Conservation (phyloP, 768 basidiomycete species). For the Cystobasidium ongulense region DNA sequence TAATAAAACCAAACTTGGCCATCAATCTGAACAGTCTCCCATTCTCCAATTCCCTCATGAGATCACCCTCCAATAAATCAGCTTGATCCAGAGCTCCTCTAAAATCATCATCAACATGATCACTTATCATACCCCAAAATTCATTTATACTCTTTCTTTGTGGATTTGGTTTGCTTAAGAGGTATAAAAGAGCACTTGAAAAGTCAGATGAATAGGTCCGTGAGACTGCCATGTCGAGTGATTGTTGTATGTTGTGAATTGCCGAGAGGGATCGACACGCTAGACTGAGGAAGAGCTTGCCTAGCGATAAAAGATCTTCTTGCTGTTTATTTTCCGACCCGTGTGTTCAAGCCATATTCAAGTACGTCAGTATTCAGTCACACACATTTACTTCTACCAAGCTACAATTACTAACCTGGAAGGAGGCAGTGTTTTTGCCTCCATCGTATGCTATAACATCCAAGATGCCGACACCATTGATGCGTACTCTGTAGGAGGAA, state of each 20-base stretch:
- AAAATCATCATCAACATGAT: slow-evolving; percentile 65
- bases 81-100: slow-evolving; percentile 68
- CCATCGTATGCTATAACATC: slow-evolving; percentile 75
- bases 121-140: slow-evolving; percentile 63
- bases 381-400: too few relatives aligned
- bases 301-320: slow-evolving; percentile 81
- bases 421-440: slow-evolving; percentile 53
- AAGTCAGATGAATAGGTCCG: slow-evolving; percentile 71
- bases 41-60: slow-evolving; percentile 86
- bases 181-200: slow-evolving; percentile 67
- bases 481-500: slow-evolving; percentile 56
- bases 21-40: slow-evolving; percentile 78
- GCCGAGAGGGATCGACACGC: slow-evolving; percentile 63
- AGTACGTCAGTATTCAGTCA: background rate
- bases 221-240: slow-evolving; percentile 59
- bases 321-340: slow-evolving; percentile 50
- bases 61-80: slow-evolving; percentile 72
- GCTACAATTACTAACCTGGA: slow-evolving; percentile 49
- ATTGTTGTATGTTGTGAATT: slow-evolving; percentile 61
- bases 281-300: slow-evolving; percentile 69
- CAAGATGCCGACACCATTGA: slow-evolving; percentile 74
- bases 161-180: slow-evolving; percentile 61
- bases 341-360: too few relatives aligned
- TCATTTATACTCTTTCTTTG: slow-evolving; percentile 64
- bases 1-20: slow-evolving; percentile 95